phyloP scores from a whole-genome alignment of 2,329 filamentous ascomycete species.

The Salinomyces thailandicus region DNA sequence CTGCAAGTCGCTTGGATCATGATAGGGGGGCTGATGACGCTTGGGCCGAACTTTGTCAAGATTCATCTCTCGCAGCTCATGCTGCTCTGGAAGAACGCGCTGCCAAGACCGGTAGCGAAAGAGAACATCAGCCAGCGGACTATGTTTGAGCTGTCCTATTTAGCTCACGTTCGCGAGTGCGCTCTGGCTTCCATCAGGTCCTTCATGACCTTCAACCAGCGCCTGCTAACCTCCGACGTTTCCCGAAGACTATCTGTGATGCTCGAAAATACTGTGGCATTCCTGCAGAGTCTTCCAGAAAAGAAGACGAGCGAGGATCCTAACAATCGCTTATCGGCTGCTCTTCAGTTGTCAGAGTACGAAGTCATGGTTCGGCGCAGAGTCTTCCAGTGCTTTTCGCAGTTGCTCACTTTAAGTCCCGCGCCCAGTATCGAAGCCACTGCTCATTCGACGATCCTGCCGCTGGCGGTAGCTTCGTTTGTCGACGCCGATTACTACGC shows the following conservation, averaged over 20 bases:
- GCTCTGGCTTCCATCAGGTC: slow-evolving; percentile 82
- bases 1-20: slow-evolving; percentile 97
- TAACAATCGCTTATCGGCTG: slow-evolving; percentile 69
- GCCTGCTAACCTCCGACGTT: slow-evolving; percentile 83
- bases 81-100: slow-evolving; percentile 90
- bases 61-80: slow-evolving; percentile 92
- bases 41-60: slow-evolving; percentile 97
- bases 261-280: slow-evolving; percentile 88
- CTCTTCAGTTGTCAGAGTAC: slow-evolving; percentile 79
- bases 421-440: slow-evolving; percentile 75
- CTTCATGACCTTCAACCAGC: slow-evolving; percentile 87
- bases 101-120: slow-evolving; percentile 87
- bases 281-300: slow-evolving; percentile 70
- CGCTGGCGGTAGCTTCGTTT: slow-evolving; percentile 80
- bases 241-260: slow-evolving; percentile 86
- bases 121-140: slow-evolving; percentile 80
- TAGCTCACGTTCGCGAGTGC: slow-evolving; percentile 90
- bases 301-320: slow-evolving; percentile 84
- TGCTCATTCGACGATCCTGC: slow-evolving; percentile 82
- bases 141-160: slow-evolving; percentile 78
- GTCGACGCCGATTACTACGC: slow-evolving; percentile 85
- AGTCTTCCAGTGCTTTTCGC: slow-evolving; percentile 89
- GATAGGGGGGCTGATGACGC: slow-evolving; percentile 89
- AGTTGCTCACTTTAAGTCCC: slow-evolving; percentile 79
- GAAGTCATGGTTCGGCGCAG: slow-evolving; percentile 87